Conservation (phyloP, 1,139 yeast species). For the Debaryomyces psychrophilus region DNA sequence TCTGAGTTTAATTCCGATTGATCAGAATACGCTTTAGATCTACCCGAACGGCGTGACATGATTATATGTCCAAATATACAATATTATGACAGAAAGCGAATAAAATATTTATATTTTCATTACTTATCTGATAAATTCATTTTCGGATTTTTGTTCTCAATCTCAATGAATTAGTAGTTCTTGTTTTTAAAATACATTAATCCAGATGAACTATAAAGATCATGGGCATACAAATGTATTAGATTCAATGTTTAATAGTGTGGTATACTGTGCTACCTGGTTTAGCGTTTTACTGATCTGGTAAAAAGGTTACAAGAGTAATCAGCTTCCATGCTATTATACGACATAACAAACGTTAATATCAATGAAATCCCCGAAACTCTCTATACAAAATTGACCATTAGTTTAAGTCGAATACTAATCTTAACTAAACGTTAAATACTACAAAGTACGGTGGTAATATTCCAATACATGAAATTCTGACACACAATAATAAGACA, state of each 20-base stretch:
- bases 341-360: too few relatives aligned
- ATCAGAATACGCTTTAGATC: constrained; percentile 24
- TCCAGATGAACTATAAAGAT: neutral
- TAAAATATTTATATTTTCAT: neutral
- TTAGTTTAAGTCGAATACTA: too few relatives aligned
- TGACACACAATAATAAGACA: neutral
- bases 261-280: too few relatives aligned
- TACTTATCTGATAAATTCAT: constrained; percentile 3
- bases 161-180: neutral
- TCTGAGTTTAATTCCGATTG: constrained; percentile 16
- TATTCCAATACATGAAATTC: neutral
- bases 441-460: too few relatives aligned
- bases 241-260: too few relatives aligned
- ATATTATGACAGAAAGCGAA: neutral
- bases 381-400: too few relatives aligned
- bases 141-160: neutral
- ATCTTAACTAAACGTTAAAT: too few relatives aligned
- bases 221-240: too few relatives aligned
- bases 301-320: too few relatives aligned
- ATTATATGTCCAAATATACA: neutral
- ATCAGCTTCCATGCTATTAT: too few relatives aligned
- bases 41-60: constrained; percentile 38
- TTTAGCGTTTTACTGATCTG: too few relatives aligned
- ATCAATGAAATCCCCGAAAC: too few relatives aligned
- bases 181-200: neutral